Base-by-base conservation (phyloP, 31 red algal species). In the Bonnemaisonia californica region DNA sequence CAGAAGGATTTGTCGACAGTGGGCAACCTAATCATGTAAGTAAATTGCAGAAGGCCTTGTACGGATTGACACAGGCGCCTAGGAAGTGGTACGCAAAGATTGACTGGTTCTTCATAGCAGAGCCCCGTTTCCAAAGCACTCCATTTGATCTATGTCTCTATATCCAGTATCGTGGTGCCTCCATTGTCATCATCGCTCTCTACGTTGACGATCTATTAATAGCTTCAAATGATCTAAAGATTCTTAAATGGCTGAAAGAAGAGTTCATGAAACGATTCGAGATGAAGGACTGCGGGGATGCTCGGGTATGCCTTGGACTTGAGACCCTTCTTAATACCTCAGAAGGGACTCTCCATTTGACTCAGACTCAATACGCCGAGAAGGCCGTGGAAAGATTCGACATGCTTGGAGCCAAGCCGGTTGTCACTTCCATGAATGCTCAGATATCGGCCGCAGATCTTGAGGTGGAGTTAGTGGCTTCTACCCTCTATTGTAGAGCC, bases 401-500 rank as follows among this genome's bases (percentile, higher is more conserved):
- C 11, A 84, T 74, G 68, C 3, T 5, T 9, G 37, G 40, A 4
- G 73, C 42, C 22, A 84, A 74, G 41, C 11, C 40, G 39, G 45
- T 84, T 4, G 9, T 18, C 48, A 62, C 81, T 31, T 54, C 81
- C 1, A 74, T 84, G 81, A 56, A 41, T 16, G 1, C 1, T 37
- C 39, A 1, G 8, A 2, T 26, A 7, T 23, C 16, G 33, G 23
- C 41, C 4, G 1, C 2, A 2, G 2, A 23, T 8, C 8, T 34
- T 34, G 22, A 57, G 4, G 83, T 79, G n/a, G n/a, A n/a, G n/a
- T n/a, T n/a, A n/a, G n/a, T n/a, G n/a, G n/a, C n/a, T n/a, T n/a
- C n/a, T n/a, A n/a, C n/a, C n/a, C 83, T 73, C 3, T 87, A 87
- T 57, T 58, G 83, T 41, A 54, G 60, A 39, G 51, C 67, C 16